These are phyloP conservation scores for Diaporthe vexans DNA, from an alignment of 2,329 filamentous ascomycete genomes.

Conservation along the genomic window DNA sequence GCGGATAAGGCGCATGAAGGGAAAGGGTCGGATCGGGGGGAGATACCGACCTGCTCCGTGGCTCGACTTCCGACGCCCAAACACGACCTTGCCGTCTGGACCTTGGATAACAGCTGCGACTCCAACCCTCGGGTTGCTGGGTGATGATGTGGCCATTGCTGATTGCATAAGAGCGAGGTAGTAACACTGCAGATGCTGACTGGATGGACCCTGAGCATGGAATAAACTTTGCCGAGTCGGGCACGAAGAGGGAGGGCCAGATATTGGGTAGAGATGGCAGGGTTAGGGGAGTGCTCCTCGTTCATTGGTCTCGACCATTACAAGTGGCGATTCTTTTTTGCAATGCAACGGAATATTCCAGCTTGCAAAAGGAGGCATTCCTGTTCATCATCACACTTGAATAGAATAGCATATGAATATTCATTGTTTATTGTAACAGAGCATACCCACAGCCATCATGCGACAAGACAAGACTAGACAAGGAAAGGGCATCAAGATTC, in stretches of 20 bases:
- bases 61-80: constrained; percentile 63
- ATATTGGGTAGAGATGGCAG: not conserved
- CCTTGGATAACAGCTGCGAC: constrained; percentile 62
- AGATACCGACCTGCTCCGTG: constrained; percentile 61
- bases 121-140: constrained; percentile 59
- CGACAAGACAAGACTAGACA: not conserved
- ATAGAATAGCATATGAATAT: no score
- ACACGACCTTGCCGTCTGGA: constrained; percentile 58
- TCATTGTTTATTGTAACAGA: no score
- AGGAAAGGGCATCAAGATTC: constrained; percentile 2
- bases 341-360: not conserved
- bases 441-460: not conserved
- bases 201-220: not conserved
- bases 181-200: not conserved
- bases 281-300: constrained; percentile 5
- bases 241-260: not conserved
- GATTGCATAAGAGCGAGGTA: not conserved
- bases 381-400: no score
- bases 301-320: not conserved
- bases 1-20: constrained; percentile 14
- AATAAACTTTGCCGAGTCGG: constrained; percentile 15
- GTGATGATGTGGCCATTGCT: constrained; percentile 44
- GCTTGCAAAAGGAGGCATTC: no score
- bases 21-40: not conserved
- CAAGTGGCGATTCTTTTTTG: not conserved